Base-by-base conservation (phyloP, 257 asterid genomes). In the Fraxinus cuspidata region DNA sequence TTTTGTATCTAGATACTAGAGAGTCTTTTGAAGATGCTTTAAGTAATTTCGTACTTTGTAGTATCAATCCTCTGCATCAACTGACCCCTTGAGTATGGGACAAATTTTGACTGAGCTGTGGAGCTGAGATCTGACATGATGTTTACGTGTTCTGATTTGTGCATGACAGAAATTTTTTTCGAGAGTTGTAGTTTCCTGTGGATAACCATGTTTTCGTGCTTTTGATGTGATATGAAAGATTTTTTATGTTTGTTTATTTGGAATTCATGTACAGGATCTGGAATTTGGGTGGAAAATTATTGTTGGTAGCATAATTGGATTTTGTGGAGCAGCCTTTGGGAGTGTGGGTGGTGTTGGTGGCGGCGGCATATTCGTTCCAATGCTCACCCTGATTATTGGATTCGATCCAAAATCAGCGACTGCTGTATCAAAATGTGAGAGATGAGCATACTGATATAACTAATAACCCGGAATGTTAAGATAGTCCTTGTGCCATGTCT, bases 331-430 rank as follows among this genome's bases (percentile, higher is more conserved):
- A 49, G 96, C 99, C 70, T 92, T 95, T 81, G 99, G 99, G 70
- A 95, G 99, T 66, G 99, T 95, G 0, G 99, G 99, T 15, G 99
- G 99, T 72, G 98, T 95, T 74, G 99, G 99, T 1, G 99, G 99
- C 1, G 99, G 99, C 3, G 99, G 99, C 77, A 95, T 95, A 79
- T 95, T 91, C 3, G 98, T 95, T 51, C 99, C 99, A 18, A 95
- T 95, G 99, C 98, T 95, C 66, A 85, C 93, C 76, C 87, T 95
- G 29, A 74, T 95, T 82, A 38, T 95, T 73, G 99, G 99, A 70
- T 95, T 95, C 56, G 99, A 95, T 83, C 86, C 99, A 28, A 95
- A 95, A 84, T 92, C 99, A 49, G 90, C 99, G 0, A 90, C 99
- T 74, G 99, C 99, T 66, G 88, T 95, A 80, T 95, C 99, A 47